Base-by-base conservation (phyloP, 2,329 filamentous ascomycete species). In the Fonsecaea multimorphosa region DNA sequence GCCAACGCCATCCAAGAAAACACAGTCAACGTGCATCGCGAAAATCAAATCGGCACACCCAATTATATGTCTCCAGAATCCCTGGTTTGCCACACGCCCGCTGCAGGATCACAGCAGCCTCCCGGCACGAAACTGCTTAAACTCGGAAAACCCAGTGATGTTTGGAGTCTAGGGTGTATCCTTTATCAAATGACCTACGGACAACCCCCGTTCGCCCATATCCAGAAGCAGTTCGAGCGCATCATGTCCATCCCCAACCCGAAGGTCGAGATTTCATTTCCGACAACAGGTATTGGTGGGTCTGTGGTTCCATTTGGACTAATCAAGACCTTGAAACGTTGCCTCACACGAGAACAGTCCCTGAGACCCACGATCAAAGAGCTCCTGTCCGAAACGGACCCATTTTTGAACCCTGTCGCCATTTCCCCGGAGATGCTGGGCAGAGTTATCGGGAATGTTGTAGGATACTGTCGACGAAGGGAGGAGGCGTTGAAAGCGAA, bases 21-120 rank as follows among this genome's bases (percentile, higher is more conserved):
- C 78, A 99, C 95, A 0, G 91, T 97, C 78, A 99, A 99, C 72
- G 93, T 99, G 11, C 95, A 99, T 78, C 91, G 95, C 64, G 95
- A 99, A 76, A 91, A 90, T 11, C 93, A 98, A 79, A 89, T 98
- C 68, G 95, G 96, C 63, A 99, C 95, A 0, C 93, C 95, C 2
- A 99, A 96, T 78, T 99, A 97, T 82, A 99, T 99, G 95, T 96
- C 92, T 0, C 95, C 95, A 0, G 95, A 99, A 79, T 93, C 91
- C 1, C 85, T 99, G 56, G 88, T 96, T 76, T 95, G 98, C 78
- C 91, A 89, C 29, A 96, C 96, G 71, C 89, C 88, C 61, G 77
- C 83, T 19, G 79, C 81, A 63, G 87, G 82, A 65, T 72, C 79
- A 2, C 49, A 55, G 12, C 34, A 29, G 60, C 79, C 77, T 63